These are phyloP conservation scores for Euphorbia pulcherrima DNA, from an alignment of 345 rosid species.

Conservation along the genomic window DNA sequence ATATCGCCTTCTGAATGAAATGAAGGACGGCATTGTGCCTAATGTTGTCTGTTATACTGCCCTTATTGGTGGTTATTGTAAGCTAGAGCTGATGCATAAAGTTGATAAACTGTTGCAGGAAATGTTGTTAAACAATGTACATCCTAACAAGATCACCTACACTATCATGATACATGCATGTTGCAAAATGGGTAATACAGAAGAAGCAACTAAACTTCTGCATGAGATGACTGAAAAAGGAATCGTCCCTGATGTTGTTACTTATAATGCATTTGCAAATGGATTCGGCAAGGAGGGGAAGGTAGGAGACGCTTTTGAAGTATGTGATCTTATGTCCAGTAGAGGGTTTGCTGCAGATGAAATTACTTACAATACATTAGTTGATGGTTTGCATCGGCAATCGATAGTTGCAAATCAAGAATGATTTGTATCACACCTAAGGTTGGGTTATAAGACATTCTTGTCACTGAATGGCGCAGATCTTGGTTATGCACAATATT, in stretches of 20 bases:
- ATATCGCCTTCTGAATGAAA: constrained; percentile 44
- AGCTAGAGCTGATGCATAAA: constrained; percentile 61
- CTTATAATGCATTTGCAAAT: constrained; percentile 53
- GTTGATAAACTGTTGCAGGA: constrained; percentile 46
- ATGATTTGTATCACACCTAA: constrained; percentile 16
- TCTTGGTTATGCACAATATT: not conserved
- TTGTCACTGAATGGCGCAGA: not conserved
- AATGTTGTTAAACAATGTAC: constrained; percentile 47
- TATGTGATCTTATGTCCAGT: constrained; percentile 36
- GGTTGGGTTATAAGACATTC: constrained; percentile 4
- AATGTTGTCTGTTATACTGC: constrained; percentile 71
- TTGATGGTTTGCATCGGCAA: constrained; percentile 42
- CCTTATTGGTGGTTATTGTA: constrained; percentile 68
- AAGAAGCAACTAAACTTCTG: constrained; percentile 58
- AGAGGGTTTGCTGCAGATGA: constrained; percentile 42
- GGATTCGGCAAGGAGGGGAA: constrained; percentile 61
- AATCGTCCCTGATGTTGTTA: constrained; percentile 53
- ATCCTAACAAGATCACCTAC: constrained; percentile 73
- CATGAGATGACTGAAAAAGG: constrained; percentile 56
- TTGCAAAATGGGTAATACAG: constrained; percentile 44
- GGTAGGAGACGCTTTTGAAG: constrained; percentile 47
- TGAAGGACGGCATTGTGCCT: constrained; percentile 64
- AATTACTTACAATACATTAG: constrained; percentile 57
- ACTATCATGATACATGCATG: constrained; percentile 49
- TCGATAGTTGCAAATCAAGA: constrained; percentile 29